A percentile compares a stretch with the other conserved stretches of the same genome.
Conservation (phyloP, 257 asterid genomes). For the Primulina eburnea region DNA sequence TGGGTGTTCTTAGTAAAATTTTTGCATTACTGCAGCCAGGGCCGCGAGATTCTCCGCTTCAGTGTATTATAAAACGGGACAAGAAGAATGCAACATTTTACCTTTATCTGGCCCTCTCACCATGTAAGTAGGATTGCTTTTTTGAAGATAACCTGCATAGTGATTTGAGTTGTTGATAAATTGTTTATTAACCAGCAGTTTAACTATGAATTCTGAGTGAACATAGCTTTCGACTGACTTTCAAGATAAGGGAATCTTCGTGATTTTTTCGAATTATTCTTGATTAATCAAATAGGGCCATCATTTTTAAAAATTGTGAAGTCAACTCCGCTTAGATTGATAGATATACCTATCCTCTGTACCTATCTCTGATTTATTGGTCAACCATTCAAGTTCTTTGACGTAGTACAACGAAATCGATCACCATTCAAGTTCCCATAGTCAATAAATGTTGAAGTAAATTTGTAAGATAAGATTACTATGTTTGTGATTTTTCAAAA, state of each 20-base stretch:
- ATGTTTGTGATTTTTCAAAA: too few species aligned
- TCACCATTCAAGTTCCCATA: not conserved
- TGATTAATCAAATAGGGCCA: conserved; percentile 8
- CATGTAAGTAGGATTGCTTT: conserved; percentile 50
- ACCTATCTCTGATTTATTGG: conserved; percentile 20
- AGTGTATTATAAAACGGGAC: conserved; percentile 90
- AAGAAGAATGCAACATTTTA: conserved; percentile 73
- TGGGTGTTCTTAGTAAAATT: conserved; percentile 5
- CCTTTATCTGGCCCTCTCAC: conserved; percentile 82
- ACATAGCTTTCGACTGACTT: conserved; percentile 4
- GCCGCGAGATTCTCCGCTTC: conserved; percentile 72
- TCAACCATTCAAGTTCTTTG: not conserved
- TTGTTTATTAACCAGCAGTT: conserved; percentile 9
- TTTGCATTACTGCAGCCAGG: conserved; percentile 65
- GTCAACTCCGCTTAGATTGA: conserved; percentile 17
- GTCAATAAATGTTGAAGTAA: not conserved
- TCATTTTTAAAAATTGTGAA: conserved; percentile 12
- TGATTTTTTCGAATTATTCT: conserved; percentile 2
- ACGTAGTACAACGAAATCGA: not conserved
- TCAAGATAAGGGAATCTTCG: not conserved
- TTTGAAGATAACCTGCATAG: conserved; percentile 10
- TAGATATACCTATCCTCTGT: conserved; percentile 4
- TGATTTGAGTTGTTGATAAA: conserved; percentile 6
- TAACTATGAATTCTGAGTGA: conserved; percentile 13
- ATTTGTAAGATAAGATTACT: not conserved